Conservation (phyloP, 108 stramenopile species). For the Parietichytrium sp. region DNA sequence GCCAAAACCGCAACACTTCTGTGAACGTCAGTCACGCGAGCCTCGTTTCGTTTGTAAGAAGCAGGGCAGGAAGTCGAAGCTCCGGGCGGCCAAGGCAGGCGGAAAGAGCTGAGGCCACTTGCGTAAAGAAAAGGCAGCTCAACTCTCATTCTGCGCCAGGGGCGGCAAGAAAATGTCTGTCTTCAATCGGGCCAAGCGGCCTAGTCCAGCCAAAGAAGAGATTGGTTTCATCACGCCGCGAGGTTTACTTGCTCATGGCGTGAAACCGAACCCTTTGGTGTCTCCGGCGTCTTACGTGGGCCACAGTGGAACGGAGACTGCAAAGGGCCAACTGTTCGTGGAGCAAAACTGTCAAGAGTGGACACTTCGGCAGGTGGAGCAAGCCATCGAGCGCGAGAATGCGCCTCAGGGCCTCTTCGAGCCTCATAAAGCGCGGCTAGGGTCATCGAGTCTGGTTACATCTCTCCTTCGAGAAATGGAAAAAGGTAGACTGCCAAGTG, state of each 20-base stretch:
- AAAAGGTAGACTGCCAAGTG: background rate
- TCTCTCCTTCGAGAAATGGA: conserved; percentile 5
- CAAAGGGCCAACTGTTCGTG: background rate
- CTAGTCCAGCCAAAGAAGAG: background rate
- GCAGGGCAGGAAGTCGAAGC: no score
- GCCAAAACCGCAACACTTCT: no score
- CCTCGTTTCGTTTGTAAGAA: no score
- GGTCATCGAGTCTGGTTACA: background rate
- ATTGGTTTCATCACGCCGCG: background rate
- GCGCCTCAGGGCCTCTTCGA: background rate
- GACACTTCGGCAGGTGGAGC: background rate
- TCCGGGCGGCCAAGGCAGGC: background rate
- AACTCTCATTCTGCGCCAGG: background rate
- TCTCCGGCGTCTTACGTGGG: conserved; percentile 1
- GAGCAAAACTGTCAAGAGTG: background rate
- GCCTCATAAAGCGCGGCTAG: background rate
- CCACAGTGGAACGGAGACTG: background rate
- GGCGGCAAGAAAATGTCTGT: conserved; percentile 3
- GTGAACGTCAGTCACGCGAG: no score
- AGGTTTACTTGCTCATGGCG: conserved; percentile 35
- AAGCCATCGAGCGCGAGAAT: conserved; percentile 14
- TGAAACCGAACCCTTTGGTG: conserved; percentile 7
- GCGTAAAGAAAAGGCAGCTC: background rate
- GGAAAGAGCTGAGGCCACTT: background rate
- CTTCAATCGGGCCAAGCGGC: background rate